These are phyloP conservation scores for Scedosporium dehoogii DNA, from an alignment of 2,329 filamentous ascomycete species.

Conservation along the genomic window DNA sequence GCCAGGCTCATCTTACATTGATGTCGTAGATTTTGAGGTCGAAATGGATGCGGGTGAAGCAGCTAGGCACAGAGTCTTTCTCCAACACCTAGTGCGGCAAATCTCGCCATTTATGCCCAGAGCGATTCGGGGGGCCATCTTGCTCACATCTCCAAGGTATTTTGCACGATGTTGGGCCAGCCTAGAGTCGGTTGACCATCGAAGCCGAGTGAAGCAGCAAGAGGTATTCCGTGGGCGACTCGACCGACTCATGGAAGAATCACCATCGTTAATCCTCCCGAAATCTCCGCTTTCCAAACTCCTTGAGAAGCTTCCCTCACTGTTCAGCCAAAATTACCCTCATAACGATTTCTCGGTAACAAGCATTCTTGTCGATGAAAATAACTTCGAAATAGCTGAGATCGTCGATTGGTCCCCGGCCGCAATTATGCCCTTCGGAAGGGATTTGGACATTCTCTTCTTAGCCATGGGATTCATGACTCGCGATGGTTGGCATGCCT, in stretches of 20 bases:
- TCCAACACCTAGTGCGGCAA: not conserved
- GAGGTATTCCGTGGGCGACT: not conserved
- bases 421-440: conserved; percentile 12
- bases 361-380: conserved; percentile 19
- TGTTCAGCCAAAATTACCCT: conserved; percentile 18
- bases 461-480: conserved; percentile 17
- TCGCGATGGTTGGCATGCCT: conserved; percentile 18
- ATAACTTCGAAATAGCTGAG: conserved; percentile 15
- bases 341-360: conserved; percentile 19
- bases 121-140: no score
- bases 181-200: not conserved
- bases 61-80: not conserved
- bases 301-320: conserved; percentile 13
- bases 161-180: not conserved
- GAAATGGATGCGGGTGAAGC: not conserved
- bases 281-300: conserved; percentile 11
- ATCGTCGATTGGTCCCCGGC: conserved; percentile 21
- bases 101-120: no score
- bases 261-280: not conserved
- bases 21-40: not conserved
- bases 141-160: conserved; percentile 3
- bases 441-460: conserved; percentile 11
- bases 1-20: not conserved
- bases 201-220: not conserved
- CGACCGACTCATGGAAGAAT: not conserved